phyloP scores from a whole-genome alignment of 2,329 filamentous ascomycete genomes.

The Monilinia vaccinii-corymbosi region DNA sequence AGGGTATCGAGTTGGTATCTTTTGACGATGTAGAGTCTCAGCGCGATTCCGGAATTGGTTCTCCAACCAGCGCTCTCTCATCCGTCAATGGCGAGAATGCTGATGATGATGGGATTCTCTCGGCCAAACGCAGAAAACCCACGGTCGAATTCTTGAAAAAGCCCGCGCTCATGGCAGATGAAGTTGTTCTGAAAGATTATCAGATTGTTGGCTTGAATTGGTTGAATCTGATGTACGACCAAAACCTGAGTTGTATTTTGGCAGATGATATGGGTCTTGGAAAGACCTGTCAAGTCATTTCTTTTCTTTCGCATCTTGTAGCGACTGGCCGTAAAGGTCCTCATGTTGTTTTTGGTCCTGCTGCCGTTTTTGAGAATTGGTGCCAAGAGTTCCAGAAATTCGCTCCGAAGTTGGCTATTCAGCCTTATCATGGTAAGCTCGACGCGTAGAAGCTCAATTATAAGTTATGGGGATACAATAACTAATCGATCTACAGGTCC shows the following conservation, averaged over 20 bases:
- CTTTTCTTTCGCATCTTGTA: slow-evolving; percentile 76
- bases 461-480: not conserved
- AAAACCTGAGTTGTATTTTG: slow-evolving; percentile 76
- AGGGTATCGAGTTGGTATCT: slow-evolving; percentile 46
- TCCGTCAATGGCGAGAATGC: slow-evolving; percentile 32
- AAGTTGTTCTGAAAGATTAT: slow-evolving; percentile 80
- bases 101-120: slow-evolving; percentile 35
- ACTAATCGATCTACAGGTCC: slow-evolving; percentile 37
- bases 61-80: slow-evolving; percentile 40
- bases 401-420: slow-evolving; percentile 65
- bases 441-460: not conserved
- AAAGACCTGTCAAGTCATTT: slow-evolving; percentile 95
- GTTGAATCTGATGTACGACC: slow-evolving; percentile 75
- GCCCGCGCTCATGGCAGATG: slow-evolving; percentile 66
- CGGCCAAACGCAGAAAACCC: slow-evolving; percentile 18
- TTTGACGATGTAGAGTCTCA: slow-evolving; percentile 30
- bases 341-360: slow-evolving; percentile 82
- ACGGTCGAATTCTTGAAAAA: slow-evolving; percentile 36
- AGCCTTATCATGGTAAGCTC: slow-evolving; percentile 49
- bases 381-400: slow-evolving; percentile 82
- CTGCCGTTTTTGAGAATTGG: slow-evolving; percentile 95
- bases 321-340: slow-evolving; percentile 59
- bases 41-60: slow-evolving; percentile 61
- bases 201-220: slow-evolving; percentile 93
- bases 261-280: slow-evolving; percentile 97